A percentile compares a stretch with the other conserved stretches of the same genome.
phyloP scores from a whole-genome alignment of 208 protist genomes.

The Acanthamoeba comandoni region DNA sequence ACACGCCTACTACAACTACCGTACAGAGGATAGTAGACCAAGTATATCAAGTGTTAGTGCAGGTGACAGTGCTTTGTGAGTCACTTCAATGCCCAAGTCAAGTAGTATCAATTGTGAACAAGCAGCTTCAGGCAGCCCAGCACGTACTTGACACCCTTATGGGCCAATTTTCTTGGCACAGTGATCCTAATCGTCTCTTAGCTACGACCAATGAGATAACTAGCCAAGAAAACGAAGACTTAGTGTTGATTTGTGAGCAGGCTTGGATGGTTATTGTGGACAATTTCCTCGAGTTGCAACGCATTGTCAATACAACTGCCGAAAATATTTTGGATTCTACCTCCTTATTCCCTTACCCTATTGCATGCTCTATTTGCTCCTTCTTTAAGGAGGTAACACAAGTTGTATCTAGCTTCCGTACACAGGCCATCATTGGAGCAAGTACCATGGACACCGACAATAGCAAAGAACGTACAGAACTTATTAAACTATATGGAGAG shows the following conservation, averaged over 20 bases:
- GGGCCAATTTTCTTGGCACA: conserved; percentile 21
- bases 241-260: conserved; percentile 2
- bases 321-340: conserved; percentile 24
- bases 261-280: conserved; percentile 35
- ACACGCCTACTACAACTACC: too few species aligned
- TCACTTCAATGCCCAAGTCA: conserved; percentile 21
- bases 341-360: conserved; percentile 46
- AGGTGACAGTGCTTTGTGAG: conserved; percentile 31
- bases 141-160: conserved; percentile 6
- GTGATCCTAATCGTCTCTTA: conserved; percentile 14
- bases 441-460: too few species aligned
- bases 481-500: background rate
- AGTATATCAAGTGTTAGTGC: background rate
- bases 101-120: background rate
- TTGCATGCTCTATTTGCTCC: conserved; percentile 52
- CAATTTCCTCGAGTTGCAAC: conserved; percentile 47
- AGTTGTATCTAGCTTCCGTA: conserved; percentile 26
- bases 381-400: conserved; percentile 51
- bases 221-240: background rate
- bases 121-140: conserved; percentile 30
- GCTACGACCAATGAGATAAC: background rate
- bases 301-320: conserved; percentile 45
- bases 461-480: too few species aligned
- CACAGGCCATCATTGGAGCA: too few species aligned
- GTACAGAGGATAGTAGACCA: too few species aligned